Base-by-base conservation (phyloP, 1,284 basidiomycete genomes). In the Malassezia yamatoensis region DNA sequence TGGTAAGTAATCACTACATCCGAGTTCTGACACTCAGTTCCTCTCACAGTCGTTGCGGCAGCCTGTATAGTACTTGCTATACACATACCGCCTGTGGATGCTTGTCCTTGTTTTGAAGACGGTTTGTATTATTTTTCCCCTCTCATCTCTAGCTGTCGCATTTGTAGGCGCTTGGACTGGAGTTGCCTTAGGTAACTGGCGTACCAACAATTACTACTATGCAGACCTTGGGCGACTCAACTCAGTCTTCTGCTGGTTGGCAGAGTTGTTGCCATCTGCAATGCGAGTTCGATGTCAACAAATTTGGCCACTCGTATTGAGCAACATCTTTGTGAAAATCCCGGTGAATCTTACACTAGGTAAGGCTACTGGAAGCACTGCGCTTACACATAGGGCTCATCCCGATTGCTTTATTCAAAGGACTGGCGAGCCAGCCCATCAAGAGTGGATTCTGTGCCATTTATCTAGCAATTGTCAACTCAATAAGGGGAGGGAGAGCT, bases 101-200 rank as follows among this genome's bases (percentile, higher is more conserved):
- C 94, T 70, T 96, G 93, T 68, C 94, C 93, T 0, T 96, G 93
- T 76, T 98, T 96, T 75, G 93, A 96, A 75, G 93, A 98, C 68
- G 59, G 60, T 55, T 45, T 16, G 53, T 35, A 12, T 20, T 12
- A 38, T 21, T 39, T 3, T n/a, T 9, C 15, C 35, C 34, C 9
- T 55, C 3, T 55, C 3, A 45, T 15, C 5, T 11, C 12, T 13
- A 55, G 53, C 50, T 16, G 55, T 58, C 8, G 38, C 51, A 10
- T 58, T 58, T 32, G 29, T 58, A 7, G 55, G 55, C 36, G 20
- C 55, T 16, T 53, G 46, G 34, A 35, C 42, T 12, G 55, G 55
- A 18, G 55, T 58, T 16, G 29, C 34, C 7, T 18, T 58, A 8
- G 55, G 55, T 4, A 43, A 58, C n/a, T 58, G 55, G 55, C 24